These are phyloP conservation scores for Royoungia palumana DNA, from an alignment of 768 basidiomycete species.

Conservation along the genomic window DNA sequence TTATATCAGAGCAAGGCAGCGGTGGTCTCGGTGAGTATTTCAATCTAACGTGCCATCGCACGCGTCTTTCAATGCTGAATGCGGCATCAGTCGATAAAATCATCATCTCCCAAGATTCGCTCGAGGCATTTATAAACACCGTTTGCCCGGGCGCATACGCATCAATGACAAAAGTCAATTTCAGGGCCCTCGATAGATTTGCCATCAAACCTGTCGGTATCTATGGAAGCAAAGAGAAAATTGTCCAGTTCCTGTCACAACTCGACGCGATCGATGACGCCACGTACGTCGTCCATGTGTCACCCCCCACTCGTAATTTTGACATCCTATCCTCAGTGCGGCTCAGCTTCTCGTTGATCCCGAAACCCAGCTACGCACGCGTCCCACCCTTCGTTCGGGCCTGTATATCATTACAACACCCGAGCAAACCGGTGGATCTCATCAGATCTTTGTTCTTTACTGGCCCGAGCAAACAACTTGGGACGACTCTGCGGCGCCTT, in stretches of 20 bases:
- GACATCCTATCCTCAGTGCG: not conserved
- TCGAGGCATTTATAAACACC: constrained; percentile 46
- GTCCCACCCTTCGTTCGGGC: constrained; percentile 21
- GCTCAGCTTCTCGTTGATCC: constrained; percentile 13
- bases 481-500: constrained; percentile 44
- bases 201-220: constrained; percentile 50
- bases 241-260: constrained; percentile 42
- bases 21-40: constrained; percentile 45
- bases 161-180: constrained; percentile 55
- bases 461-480: constrained; percentile 64
- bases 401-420: constrained; percentile 16
- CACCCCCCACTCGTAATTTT: not conserved
- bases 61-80: not conserved
- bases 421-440: not conserved
- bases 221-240: constrained; percentile 53
- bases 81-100: constrained; percentile 54
- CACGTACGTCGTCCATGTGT: constrained; percentile 32
- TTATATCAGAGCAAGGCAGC: constrained; percentile 49
- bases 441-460: constrained; percentile 47
- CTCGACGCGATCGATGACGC: constrained; percentile 36
- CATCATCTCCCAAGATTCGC: constrained; percentile 52
- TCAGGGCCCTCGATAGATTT: constrained; percentile 46
- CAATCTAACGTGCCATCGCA: not conserved
- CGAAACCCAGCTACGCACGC: constrained; percentile 1
- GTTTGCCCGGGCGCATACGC: constrained; percentile 50